Conservation (phyloP, 768 basidiomycete species). For the Kwoniella dendrophila region DNA sequence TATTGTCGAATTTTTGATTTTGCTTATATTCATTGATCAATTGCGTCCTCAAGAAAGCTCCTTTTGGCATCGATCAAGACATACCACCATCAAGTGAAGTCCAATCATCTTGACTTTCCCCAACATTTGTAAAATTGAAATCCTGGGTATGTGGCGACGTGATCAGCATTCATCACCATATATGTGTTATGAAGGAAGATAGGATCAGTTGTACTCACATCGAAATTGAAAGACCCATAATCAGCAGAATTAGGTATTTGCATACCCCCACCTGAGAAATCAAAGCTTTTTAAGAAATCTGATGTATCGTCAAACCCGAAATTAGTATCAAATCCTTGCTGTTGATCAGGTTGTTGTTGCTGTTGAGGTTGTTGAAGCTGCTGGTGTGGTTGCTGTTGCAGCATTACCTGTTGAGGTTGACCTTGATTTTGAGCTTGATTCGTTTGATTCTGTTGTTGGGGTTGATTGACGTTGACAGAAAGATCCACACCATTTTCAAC, state of each 20-base stretch:
- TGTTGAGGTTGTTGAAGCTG: conserved; percentile 10
- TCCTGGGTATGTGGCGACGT: conserved; percentile 10
- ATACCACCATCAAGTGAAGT: conserved; percentile 5
- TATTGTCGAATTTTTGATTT: no score
- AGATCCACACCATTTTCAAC: background rate
- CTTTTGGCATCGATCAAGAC: background rate
- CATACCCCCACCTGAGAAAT: conserved; percentile 6
- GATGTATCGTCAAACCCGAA: conserved; percentile 16
- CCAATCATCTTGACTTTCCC: conserved; percentile 15
- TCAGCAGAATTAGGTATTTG: conserved; percentile 13
- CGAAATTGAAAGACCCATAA: conserved; percentile 17
- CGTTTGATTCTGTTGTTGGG: background rate
- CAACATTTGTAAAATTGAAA: conserved; percentile 8
- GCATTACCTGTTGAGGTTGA: conserved; percentile 11
- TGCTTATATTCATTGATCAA: no score
- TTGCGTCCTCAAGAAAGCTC: no score
- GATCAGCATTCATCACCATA: background rate
- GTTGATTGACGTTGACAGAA: no score
- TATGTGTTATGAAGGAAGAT: no score
- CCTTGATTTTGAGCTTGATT: no score
- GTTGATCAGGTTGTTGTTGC: background rate
- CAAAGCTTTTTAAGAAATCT: conserved; percentile 17
- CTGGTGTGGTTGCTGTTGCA: conserved; percentile 1
- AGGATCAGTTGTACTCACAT: conserved; percentile 10
- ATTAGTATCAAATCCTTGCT: background rate